Evolutionary conservation across 352 stramenopile genomes (phyloP), one percentile per base, ranked within the genome.

Genomic region (Hyaloperonospora arabidopsidis): DNA sequence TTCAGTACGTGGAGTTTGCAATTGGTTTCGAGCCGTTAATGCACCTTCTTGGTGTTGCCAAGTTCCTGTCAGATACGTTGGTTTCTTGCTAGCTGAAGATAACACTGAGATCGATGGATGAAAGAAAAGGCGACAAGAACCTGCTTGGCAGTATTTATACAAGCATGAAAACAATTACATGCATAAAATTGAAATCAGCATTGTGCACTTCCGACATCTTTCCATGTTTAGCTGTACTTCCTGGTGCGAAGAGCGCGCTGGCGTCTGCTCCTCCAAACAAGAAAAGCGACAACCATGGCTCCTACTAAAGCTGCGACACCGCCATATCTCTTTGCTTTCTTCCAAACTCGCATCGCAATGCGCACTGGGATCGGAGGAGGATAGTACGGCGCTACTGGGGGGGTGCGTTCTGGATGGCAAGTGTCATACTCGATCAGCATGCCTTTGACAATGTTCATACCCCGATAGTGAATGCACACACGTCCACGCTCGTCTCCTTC

Each of bases 1-100:
- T 93, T 6, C 81, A 93, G 55, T 92, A 93, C 65, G 65, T 93
- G 46, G 84, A 93, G 65, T 92, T 91, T 55, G 84, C 84, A 8
- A 90, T 93, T 52, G 81, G 84, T 15, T 93, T 90, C 55, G 84
- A 93, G 48, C 63, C 79, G 21, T 69, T 93, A n/a, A 76, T 93
- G 65, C 75, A 93, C 45, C 63, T 73, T 7, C 65, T 93, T 17
- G 81, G 70, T 19, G 60, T 93, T 17, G 68, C 66, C 0, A 34
- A 67, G 3, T 92, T 93, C 36, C 69, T 93, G 39, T 43, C 63
- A 21, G 50, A 69, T 17, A 41, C 43, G 28, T 34, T 60, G 11
- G 25, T 38, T 13, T 54, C 50, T 23, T 59, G 19, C 28, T 65
- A 61, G n/a, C 19, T 21, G 10, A 15, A 23, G 36, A 38, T 10